Percentiles rank a stretch among this genome's conserved stretches.
These are phyloP conservation scores for Stellera chamaejasme DNA, from an alignment of 345 rosid genomes.

Conservation along the genomic window DNA sequence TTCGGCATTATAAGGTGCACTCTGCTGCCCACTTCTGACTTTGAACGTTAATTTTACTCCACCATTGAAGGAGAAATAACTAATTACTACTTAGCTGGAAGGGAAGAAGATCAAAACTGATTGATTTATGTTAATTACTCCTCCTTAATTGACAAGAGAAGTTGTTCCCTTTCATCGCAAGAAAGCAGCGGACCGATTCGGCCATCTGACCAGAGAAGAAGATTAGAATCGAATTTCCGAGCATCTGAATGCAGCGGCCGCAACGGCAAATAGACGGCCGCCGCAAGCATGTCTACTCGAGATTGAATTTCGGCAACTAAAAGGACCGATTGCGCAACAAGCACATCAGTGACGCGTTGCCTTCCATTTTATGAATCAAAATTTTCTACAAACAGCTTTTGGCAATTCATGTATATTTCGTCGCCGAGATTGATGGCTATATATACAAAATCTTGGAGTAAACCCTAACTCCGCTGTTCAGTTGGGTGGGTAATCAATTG, in stretches of 20 bases:
- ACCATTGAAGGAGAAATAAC: too few species aligned
- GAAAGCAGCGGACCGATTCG: too few species aligned
- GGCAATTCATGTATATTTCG: too few species aligned
- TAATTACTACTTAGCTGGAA: too few species aligned
- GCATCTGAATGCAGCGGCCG: slow-evolving; percentile 29
- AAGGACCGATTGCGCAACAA: slow-evolving; percentile 35
- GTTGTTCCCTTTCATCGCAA: too few species aligned
- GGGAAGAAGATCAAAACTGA: too few species aligned
- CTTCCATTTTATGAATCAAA: slow-evolving; percentile 6
- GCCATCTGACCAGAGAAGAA: too few species aligned
- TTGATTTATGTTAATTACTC: too few species aligned
- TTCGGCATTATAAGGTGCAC: too few species aligned
- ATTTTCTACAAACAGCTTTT: neutral
- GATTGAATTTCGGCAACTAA: slow-evolving; percentile 30
- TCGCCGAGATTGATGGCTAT: neutral
- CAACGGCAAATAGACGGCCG: slow-evolving; percentile 3
- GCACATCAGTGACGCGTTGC: slow-evolving; percentile 41
- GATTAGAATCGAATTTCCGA: slow-evolving; percentile 13
- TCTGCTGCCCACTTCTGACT: too few species aligned
- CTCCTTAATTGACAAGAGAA: too few species aligned
- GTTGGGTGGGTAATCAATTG: neutral
- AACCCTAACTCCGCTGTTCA: neutral
- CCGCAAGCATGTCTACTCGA: slow-evolving; percentile 28
- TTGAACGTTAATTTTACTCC: too few species aligned
- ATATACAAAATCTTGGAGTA: neutral